These are phyloP conservation scores for Polytolypa hystricis DNA, from an alignment of 2,329 filamentous ascomycete genomes.

Conservation along the genomic window DNA sequence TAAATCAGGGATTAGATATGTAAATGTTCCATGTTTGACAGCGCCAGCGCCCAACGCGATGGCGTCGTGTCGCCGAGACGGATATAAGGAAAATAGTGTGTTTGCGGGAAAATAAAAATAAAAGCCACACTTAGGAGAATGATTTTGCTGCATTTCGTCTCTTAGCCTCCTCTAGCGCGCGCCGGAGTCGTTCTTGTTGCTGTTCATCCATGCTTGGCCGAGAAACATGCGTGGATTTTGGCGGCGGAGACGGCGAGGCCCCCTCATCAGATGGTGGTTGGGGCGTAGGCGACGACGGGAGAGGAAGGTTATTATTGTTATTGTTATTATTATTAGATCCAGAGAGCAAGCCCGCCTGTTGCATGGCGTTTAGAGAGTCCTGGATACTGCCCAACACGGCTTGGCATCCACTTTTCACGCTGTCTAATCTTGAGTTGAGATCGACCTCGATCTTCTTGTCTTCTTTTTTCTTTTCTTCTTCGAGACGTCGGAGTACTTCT, in stretches of 20 bases:
- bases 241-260: not conserved
- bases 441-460: constrained; percentile 36
- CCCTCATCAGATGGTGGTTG: not conserved
- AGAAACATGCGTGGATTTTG: not conserved
- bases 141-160: constrained; percentile 38
- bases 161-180: constrained; percentile 44
- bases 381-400: constrained; percentile 28
- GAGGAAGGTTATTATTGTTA: not conserved
- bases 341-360: constrained; percentile 14
- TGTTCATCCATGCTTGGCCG: constrained; percentile 18
- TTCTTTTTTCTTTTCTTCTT: constrained; percentile 38
- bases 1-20: too few species aligned
- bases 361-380: constrained; percentile 27
- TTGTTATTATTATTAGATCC: not conserved
- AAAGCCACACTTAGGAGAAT: too few species aligned
- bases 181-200: constrained; percentile 38
- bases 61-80: too few species aligned
- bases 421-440: constrained; percentile 29
- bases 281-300: not conserved
- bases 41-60: too few species aligned
- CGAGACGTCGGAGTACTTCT: constrained; percentile 32
- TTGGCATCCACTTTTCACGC: constrained; percentile 29
- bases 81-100: not conserved
- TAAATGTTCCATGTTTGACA: too few species aligned
- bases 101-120: too few species aligned